A percentile compares a stretch with the other conserved stretches of the same genome.
Evolutionary conservation across 352 stramenopile genomes (phyloP).

Genomic region (Aphanomyces astaci): DNA sequence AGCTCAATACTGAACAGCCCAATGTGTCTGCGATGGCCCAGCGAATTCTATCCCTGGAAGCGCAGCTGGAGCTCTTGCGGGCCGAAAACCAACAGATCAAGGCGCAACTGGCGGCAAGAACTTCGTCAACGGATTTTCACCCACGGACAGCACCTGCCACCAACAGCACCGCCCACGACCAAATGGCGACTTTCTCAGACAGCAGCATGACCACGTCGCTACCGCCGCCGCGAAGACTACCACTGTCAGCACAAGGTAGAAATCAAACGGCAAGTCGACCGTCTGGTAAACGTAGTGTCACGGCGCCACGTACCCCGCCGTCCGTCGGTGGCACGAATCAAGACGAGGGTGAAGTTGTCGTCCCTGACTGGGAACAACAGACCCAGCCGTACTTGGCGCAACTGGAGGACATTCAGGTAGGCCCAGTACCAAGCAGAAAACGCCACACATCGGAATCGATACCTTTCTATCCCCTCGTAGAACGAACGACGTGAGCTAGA

Average conservation of each 20-base stretch:
- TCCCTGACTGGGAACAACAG: neutral
- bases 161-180: neutral
- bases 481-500: conserved; percentile 39
- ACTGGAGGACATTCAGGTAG: conserved; percentile 13
- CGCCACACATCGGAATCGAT: neutral
- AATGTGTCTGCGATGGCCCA: conserved; percentile 20
- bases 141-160: neutral
- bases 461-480: conserved; percentile 14
- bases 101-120: conserved; percentile 30
- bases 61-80: conserved; percentile 35
- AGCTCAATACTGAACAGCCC: conserved; percentile 41
- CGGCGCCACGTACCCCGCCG: too few species aligned
- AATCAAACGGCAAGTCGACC: too few species aligned
- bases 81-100: conserved; percentile 16
- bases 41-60: conserved; percentile 35
- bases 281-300: neutral
- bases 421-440: too few species aligned
- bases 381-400: conserved; percentile 6
- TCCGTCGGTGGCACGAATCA: too few species aligned
- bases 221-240: too few species aligned
- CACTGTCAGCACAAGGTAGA: too few species aligned
- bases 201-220: neutral
- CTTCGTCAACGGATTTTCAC: conserved; percentile 36
- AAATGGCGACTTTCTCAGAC: too few species aligned
- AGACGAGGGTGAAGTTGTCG: neutral